These are phyloP conservation scores for Triticum monococcum DNA, from an alignment of 176 grass and related monocot species.

Conservation along the genomic window DNA sequence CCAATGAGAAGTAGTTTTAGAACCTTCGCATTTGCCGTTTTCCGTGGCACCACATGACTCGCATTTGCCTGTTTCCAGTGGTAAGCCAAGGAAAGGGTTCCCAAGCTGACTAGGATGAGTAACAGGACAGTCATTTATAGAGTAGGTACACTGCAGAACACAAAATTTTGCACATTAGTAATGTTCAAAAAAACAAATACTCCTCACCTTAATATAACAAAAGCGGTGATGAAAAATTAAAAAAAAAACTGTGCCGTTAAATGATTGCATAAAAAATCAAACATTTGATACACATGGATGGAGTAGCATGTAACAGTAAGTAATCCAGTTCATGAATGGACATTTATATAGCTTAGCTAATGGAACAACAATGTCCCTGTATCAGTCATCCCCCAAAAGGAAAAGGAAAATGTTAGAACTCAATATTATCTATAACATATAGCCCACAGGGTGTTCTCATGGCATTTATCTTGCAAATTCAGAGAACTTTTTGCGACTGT, in stretches of 20 bases:
- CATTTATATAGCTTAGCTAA: not conserved
- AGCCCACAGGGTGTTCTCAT: not conserved
- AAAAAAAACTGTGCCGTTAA: not conserved
- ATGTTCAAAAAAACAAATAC: slow-evolving; percentile 4
- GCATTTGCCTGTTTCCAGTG: slow-evolving; percentile 78
- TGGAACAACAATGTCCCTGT: not conserved
- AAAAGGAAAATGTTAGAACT: not conserved
- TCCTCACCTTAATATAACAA: not conserved
- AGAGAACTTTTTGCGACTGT: not conserved
- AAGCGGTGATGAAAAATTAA: not conserved
- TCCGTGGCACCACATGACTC: slow-evolving; percentile 90
- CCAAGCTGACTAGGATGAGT: slow-evolving; percentile 81
- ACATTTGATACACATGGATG: not conserved
- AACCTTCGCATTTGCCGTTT: slow-evolving; percentile 86
- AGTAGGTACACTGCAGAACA: slow-evolving; percentile 57
- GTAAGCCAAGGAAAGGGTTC: slow-evolving; percentile 91
- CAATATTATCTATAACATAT: not conserved
- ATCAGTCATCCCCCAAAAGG: not conserved
- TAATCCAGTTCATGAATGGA: not conserved
- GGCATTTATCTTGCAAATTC: not conserved
- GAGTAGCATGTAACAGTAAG: not conserved
- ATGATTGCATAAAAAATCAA: not conserved
- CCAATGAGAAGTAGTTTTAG: slow-evolving; percentile 13
- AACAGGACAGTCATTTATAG: slow-evolving; percentile 65
- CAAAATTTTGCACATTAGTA: slow-evolving; percentile 6